These are phyloP conservation scores for Coemansia sp. DNA, from an alignment of 192 early-diverging fungal species.

Conservation along the genomic window DNA sequence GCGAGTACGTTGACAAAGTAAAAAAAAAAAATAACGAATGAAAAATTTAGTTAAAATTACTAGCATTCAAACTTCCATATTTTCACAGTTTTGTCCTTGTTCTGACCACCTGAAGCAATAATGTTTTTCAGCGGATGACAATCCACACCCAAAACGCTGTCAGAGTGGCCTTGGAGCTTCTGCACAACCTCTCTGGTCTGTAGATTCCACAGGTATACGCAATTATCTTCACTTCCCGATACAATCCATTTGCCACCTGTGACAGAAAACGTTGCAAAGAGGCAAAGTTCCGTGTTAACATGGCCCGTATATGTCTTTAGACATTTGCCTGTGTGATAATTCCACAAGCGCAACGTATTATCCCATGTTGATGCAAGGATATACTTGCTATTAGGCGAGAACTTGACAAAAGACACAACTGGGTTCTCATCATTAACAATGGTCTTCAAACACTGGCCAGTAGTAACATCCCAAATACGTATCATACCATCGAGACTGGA, in stretches of 20 bases:
- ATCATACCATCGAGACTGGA: slow-evolving; percentile 94
- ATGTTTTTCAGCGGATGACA: slow-evolving; percentile 94
- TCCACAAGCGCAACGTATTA: slow-evolving; percentile 93
- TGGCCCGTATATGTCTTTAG: slow-evolving; percentile 95
- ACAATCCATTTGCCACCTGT: slow-evolving; percentile 91
- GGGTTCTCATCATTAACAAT: slow-evolving; percentile 94
- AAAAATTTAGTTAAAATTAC: background rate
- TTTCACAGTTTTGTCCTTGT: slow-evolving; percentile 85
- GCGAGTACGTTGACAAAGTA: slow-evolving; percentile 3
- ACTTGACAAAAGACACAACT: slow-evolving; percentile 95
- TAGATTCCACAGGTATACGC: slow-evolving; percentile 96
- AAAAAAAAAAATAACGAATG: slow-evolving; percentile 3
- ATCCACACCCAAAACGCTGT: slow-evolving; percentile 86
- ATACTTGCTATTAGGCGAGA: slow-evolving; percentile 99
- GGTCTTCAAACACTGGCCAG: slow-evolving; percentile 98
- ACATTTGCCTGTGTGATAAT: slow-evolving; percentile 88
- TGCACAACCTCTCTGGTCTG: slow-evolving; percentile 95
- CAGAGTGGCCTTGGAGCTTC: slow-evolving; percentile 87
- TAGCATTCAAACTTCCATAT: slow-evolving; percentile 68
- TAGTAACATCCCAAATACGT: slow-evolving; percentile 97
- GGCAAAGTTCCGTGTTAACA: slow-evolving; percentile 86
- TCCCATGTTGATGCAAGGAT: slow-evolving; percentile 93
- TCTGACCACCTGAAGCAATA: slow-evolving; percentile 91
- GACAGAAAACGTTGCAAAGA: slow-evolving; percentile 90
- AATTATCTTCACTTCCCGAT: slow-evolving; percentile 89